phyloP scores from a whole-genome alignment of 805 yeast genomes.

The Ogataea henricii region DNA sequence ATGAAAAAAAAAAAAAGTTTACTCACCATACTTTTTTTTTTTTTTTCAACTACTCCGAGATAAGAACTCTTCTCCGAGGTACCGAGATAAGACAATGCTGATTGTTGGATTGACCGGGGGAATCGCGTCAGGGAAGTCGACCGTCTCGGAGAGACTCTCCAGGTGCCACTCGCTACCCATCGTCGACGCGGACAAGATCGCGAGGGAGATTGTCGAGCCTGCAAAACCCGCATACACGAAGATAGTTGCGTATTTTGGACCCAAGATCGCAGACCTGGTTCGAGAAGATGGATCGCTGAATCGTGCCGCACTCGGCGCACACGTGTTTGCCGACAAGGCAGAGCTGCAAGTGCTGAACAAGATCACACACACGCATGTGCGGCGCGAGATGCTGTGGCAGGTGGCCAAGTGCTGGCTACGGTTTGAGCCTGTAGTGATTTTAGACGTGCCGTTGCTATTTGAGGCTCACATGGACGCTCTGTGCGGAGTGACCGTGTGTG shows the following conservation, averaged over 20 bases:
- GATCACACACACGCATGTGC: conserved; percentile 88
- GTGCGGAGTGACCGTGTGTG: conserved; percentile 74
- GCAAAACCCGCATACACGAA: conserved; percentile 68
- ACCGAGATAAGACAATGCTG: conserved; percentile 57
- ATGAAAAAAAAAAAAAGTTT: too few relatives aligned
- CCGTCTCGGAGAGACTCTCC: conserved; percentile 66
- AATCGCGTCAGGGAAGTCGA: conserved; percentile 94
- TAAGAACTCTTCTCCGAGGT: neutral
- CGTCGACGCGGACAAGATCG: conserved; percentile 90
- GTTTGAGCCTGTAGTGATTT: conserved; percentile 60
- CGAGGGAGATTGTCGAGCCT: conserved; percentile 82
- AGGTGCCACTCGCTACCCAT: conserved; percentile 56
- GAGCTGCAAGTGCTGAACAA: conserved; percentile 63
- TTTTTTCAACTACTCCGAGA: neutral
- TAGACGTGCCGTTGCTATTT: conserved; percentile 90
- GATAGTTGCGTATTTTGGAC: conserved; percentile 62
- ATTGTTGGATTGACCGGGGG: conserved; percentile 97
- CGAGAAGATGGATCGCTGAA: conserved; percentile 55
- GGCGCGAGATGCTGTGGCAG: conserved; percentile 61
- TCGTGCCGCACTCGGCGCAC: conserved; percentile 72
- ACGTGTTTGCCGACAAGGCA: conserved; percentile 69
- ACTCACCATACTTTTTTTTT: conserved; percentile 1
- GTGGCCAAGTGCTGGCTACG: conserved; percentile 58
- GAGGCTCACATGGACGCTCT: conserved; percentile 71
- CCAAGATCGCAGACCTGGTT: conserved; percentile 52